Evolutionary conservation across 495 filamentous ascomycete genomes (phyloP).

Genomic region (Aspergillus ostianus): DNA sequence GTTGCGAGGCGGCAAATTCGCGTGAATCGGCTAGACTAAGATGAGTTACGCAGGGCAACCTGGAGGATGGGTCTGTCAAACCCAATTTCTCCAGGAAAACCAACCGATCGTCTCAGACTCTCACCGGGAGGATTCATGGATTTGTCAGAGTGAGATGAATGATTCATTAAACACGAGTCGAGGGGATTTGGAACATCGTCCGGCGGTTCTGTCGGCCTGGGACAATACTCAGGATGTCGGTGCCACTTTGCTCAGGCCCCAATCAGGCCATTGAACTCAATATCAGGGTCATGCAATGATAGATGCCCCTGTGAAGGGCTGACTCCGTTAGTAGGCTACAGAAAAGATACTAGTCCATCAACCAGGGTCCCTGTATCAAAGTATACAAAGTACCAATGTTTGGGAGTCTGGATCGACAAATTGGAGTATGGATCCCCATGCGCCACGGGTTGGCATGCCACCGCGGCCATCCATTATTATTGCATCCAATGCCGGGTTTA

Average conservation of each 20-base stretch:
- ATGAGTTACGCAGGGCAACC: background rate
- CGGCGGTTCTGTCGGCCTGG: background rate
- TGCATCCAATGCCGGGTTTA: background rate
- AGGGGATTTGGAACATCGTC: background rate
- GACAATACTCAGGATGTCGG: background rate
- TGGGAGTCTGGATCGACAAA: background rate
- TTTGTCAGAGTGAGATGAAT: background rate
- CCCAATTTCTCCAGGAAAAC: background rate
- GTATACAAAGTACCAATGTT: background rate
- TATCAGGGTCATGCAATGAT: background rate
- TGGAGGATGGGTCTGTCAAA: background rate
- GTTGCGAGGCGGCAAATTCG: background rate
- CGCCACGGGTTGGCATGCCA: background rate
- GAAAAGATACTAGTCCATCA: background rate
- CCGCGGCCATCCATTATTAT: background rate
- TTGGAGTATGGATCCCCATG: background rate
- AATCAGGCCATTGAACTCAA: background rate
- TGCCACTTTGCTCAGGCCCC: background rate
- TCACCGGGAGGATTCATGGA: background rate
- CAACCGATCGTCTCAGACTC: background rate
- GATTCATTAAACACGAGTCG: background rate
- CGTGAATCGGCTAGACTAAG: background rate
- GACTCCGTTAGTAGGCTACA: too few relatives aligned
- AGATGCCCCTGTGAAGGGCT: background rate
- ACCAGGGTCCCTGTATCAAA: background rate